Percentiles rank a stretch among this genome's conserved stretches.
Evolutionary conservation across 305 asterid genomes (phyloP).

Genomic region (Solanum hybrid): DNA sequence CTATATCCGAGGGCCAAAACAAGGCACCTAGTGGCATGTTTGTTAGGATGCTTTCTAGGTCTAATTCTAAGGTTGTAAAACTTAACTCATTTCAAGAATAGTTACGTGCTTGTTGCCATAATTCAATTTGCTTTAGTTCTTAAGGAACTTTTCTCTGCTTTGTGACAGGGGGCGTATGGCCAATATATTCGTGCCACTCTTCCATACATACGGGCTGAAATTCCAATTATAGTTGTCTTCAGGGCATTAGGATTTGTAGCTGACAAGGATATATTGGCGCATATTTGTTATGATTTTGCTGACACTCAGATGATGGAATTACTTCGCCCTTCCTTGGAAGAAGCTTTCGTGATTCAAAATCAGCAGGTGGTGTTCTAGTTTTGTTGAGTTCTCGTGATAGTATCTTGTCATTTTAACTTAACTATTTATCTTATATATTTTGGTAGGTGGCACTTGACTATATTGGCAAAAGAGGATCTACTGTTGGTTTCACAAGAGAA

Average conservation of each 20-base stretch:
- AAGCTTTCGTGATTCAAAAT: constrained; percentile 25
- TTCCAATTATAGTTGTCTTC: constrained; percentile 20
- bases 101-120: background rate
- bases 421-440: background rate
- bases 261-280: constrained; percentile 24
- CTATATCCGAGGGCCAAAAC: constrained; percentile 19
- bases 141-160: background rate
- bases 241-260: constrained; percentile 26
- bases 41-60: constrained; percentile 23
- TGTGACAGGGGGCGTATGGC: constrained; percentile 20
- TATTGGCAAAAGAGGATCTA: constrained; percentile 27
- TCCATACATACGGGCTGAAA: constrained; percentile 21
- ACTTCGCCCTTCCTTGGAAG: constrained; percentile 26
- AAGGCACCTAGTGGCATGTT: constrained; percentile 23
- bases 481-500: constrained; percentile 20
- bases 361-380: constrained; percentile 7
- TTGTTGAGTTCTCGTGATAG: background rate
- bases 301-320: constrained; percentile 26
- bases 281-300: constrained; percentile 20
- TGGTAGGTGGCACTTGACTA: constrained; percentile 26
- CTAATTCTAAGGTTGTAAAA: constrained; percentile 16
- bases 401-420: background rate
- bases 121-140: background rate
- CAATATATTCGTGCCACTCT: constrained; percentile 23
- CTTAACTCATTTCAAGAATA: background rate